phyloP scores from a whole-genome alignment of 192 early-diverging fungal species.

The Backusella circina region DNA sequence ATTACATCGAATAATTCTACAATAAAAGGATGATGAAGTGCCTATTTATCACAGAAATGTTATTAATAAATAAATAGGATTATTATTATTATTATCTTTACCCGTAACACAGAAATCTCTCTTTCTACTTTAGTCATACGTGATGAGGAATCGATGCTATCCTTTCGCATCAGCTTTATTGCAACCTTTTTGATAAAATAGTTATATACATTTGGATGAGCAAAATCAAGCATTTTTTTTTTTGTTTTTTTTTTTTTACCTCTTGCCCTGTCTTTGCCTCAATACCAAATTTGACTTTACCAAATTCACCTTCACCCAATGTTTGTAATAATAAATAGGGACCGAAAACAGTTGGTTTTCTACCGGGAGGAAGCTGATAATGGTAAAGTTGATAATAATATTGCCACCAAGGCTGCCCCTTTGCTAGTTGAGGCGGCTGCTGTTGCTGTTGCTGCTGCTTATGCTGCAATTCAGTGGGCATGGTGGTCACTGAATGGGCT shows the following conservation, averaged over 20 bases:
- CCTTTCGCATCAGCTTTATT: slow-evolving; percentile 94
- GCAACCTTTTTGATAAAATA: slow-evolving; percentile 59
- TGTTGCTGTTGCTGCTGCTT: slow-evolving; percentile 8
- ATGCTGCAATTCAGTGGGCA: slow-evolving; percentile 29
- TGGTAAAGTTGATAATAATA: slow-evolving; percentile 26
- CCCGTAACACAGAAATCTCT: slow-evolving; percentile 92
- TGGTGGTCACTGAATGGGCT: slow-evolving; percentile 45
- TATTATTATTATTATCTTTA: slow-evolving; percentile 35
- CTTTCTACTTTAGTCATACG: slow-evolving; percentile 88
- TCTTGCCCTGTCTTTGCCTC: slow-evolving; percentile 74
- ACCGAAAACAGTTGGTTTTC: slow-evolving; percentile 70
- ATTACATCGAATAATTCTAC: slow-evolving; percentile 93
- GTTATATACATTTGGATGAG: background rate
- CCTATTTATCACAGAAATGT: slow-evolving; percentile 52
- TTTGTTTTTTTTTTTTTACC: slow-evolving; percentile 31
- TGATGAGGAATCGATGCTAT: slow-evolving; percentile 78
- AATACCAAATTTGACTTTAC: slow-evolving; percentile 94
- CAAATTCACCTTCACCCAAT: slow-evolving; percentile 96
- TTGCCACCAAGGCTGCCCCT: slow-evolving; percentile 35
- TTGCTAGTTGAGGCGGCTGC: slow-evolving; percentile 13
- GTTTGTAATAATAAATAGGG: slow-evolving; percentile 95
- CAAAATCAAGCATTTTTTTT: background rate
- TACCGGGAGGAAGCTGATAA: slow-evolving; percentile 28
- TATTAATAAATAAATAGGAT: background rate
- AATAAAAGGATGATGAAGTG: slow-evolving; percentile 86